Evolutionary conservation across 2,329 filamentous ascomycete genomes (phyloP).

Genomic region (Claviceps monticola): DNA sequence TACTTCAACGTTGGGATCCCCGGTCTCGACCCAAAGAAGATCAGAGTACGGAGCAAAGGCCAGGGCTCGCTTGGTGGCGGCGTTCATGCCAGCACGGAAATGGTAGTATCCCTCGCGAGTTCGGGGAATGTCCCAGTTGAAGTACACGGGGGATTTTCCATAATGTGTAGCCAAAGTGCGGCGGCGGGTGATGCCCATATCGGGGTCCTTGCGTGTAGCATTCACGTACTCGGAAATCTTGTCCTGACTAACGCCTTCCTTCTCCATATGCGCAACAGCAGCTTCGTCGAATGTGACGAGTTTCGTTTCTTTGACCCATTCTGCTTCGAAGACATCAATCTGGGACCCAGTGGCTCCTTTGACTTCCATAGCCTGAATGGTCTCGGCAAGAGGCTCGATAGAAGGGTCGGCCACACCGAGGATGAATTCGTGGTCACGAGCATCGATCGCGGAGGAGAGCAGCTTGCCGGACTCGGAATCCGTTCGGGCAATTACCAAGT

Average conservation of each 20-base stretch:
- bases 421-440: conserved; percentile 94
- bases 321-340: conserved; percentile 73
- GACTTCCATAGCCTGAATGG: conserved; percentile 78
- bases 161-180: conserved; percentile 56
- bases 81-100: conserved; percentile 68
- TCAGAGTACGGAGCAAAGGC: conserved; percentile 88
- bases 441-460: conserved; percentile 80
- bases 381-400: conserved; percentile 73
- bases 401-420: conserved; percentile 65
- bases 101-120: conserved; percentile 93
- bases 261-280: conserved; percentile 58
- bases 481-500: conserved; percentile 84
- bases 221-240: conserved; percentile 54
- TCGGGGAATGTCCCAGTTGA: conserved; percentile 82
- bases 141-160: conserved; percentile 56
- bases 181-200: conserved; percentile 67
- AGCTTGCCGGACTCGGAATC: conserved; percentile 91
- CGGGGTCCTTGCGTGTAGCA: conserved; percentile 46
- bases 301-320: conserved; percentile 77
- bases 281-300: conserved; percentile 90
- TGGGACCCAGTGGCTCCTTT: conserved; percentile 63
- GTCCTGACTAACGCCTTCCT: conserved; percentile 48
- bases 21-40: conserved; percentile 94
- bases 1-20: conserved; percentile 69
- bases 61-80: conserved; percentile 85